phyloP scores from a whole-genome alignment of 345 rosid genomes.

The Salix suchowensis region DNA sequence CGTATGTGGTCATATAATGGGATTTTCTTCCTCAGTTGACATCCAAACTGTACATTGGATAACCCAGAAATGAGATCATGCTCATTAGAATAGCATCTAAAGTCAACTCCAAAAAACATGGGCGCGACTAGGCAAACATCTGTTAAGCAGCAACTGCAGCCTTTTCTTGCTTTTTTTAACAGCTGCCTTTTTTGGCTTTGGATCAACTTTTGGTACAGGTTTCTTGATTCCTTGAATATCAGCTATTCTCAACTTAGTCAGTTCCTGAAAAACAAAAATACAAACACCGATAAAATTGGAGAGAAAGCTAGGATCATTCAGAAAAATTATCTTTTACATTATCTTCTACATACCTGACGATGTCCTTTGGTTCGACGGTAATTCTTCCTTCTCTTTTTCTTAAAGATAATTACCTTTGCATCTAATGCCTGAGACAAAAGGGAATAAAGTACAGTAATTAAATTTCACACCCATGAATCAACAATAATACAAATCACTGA shows the following conservation, averaged over 20 bases:
- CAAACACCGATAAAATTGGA: background rate
- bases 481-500: no score
- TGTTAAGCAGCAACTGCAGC: conserved; percentile 52
- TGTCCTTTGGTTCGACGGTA: conserved; percentile 86
- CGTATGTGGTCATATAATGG: conserved; percentile 1
- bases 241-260: conserved; percentile 87
- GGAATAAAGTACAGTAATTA: background rate
- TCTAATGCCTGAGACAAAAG: conserved; percentile 66
- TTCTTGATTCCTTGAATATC: conserved; percentile 86
- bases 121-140: background rate
- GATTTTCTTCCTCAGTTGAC: conserved; percentile 16
- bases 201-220: conserved; percentile 19
- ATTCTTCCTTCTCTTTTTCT: conserved; percentile 90
- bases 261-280: conserved; percentile 52
- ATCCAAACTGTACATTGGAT: conserved; percentile 24
- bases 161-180: conserved; percentile 46
- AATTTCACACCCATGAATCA: no score
- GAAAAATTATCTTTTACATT: conserved; percentile 1
- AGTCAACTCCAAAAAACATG: background rate
- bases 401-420: conserved; percentile 87
- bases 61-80: conserved; percentile 3
- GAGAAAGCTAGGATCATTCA: conserved; percentile 1
- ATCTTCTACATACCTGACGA: conserved; percentile 56
- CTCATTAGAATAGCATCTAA: background rate
- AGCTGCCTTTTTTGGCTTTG: conserved; percentile 18